A percentile compares a stretch with the other conserved stretches of the same genome.
Conservation (phyloP, 495 filamentous ascomycete genomes). For the Aspergillus diversus region DNA sequence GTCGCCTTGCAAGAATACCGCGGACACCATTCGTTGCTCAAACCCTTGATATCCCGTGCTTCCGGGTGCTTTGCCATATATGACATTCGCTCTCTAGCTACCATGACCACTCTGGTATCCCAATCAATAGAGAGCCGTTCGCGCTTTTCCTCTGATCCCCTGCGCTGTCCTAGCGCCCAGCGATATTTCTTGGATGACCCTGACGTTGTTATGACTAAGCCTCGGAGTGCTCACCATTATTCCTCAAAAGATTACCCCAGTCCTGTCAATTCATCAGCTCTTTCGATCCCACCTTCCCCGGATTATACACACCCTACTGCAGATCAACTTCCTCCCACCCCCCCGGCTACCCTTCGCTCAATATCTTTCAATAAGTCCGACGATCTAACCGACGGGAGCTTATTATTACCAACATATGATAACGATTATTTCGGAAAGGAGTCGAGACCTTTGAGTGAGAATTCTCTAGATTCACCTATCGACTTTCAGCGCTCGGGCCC, state of each 20-base stretch:
- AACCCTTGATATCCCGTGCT: neutral
- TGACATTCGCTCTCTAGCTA: slow-evolving; percentile 10
- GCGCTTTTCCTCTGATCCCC: slow-evolving; percentile 43
- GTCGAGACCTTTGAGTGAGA: slow-evolving; percentile 27
- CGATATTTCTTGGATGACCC: slow-evolving; percentile 46
- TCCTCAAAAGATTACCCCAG: slow-evolving; percentile 38
- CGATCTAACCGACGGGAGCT: slow-evolving; percentile 56
- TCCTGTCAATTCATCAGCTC: slow-evolving; percentile 36
- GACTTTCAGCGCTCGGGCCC: slow-evolving; percentile 20
- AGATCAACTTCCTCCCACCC: slow-evolving; percentile 44
- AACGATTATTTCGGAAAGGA: slow-evolving; percentile 31
- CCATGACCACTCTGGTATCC: slow-evolving; percentile 52
- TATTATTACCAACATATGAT: slow-evolving; percentile 63
- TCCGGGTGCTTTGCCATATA: slow-evolving; percentile 3
- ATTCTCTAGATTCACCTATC: slow-evolving; percentile 26
- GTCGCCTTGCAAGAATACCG: no score
- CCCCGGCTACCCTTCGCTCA: slow-evolving; percentile 65
- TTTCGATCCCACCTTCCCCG: slow-evolving; percentile 46
- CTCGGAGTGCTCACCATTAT: slow-evolving; percentile 38
- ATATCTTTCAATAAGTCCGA: slow-evolving; percentile 61
- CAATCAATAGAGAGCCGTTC: slow-evolving; percentile 40
- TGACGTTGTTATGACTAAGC: slow-evolving; percentile 34
- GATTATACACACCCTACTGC: slow-evolving; percentile 33
- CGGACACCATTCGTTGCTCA: neutral
- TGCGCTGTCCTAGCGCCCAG: slow-evolving; percentile 48